A percentile compares a stretch with the other conserved stretches of the same genome.
These are phyloP conservation scores for Epichloe brachyelytri DNA, from an alignment of 2,329 filamentous ascomycete genomes.

Conservation along the genomic window DNA sequence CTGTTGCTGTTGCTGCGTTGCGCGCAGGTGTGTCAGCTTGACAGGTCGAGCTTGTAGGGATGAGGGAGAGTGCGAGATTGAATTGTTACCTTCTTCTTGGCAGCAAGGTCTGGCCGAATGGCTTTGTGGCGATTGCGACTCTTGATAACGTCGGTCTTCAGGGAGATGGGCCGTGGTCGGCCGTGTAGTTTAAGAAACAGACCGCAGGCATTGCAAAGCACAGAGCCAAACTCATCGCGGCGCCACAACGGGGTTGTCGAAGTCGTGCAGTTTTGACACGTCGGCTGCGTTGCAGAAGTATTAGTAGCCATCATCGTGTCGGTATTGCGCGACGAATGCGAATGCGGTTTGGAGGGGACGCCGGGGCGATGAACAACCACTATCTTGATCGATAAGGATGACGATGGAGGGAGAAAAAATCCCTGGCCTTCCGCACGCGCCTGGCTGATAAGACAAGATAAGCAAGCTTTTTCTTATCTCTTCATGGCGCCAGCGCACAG, in stretches of 20 bases:
- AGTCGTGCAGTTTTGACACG: constrained; percentile 92
- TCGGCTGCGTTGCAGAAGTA: constrained; percentile 63
- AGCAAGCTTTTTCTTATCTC: constrained; percentile 11
- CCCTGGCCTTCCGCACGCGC: constrained; percentile 15
- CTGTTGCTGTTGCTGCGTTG: constrained; percentile 23
- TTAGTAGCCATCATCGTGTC: constrained; percentile 39
- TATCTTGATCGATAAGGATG: constrained; percentile 27
- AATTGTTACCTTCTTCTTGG: constrained; percentile 65
- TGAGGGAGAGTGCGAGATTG: background rate
- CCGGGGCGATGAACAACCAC: constrained; percentile 18
- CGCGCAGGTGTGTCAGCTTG: background rate
- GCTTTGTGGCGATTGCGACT: constrained; percentile 97
- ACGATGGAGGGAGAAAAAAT: constrained; percentile 21
- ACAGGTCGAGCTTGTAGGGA: background rate
- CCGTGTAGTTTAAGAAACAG: constrained; percentile 96
- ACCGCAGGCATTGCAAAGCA: constrained; percentile 97
- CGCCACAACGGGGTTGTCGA: constrained; percentile 96
- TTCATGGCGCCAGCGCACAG: background rate
- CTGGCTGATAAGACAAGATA: constrained; percentile 24
- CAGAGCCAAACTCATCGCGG: constrained; percentile 86
- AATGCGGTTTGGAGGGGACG: constrained; percentile 13
- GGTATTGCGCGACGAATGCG: constrained; percentile 20
- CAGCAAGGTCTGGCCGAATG: constrained; percentile 59
- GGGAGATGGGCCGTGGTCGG: constrained; percentile 79
- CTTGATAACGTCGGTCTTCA: constrained; percentile 99